Base-by-base conservation (phyloP, 768 basidiomycete genomes). In the Panus rudis region DNA sequence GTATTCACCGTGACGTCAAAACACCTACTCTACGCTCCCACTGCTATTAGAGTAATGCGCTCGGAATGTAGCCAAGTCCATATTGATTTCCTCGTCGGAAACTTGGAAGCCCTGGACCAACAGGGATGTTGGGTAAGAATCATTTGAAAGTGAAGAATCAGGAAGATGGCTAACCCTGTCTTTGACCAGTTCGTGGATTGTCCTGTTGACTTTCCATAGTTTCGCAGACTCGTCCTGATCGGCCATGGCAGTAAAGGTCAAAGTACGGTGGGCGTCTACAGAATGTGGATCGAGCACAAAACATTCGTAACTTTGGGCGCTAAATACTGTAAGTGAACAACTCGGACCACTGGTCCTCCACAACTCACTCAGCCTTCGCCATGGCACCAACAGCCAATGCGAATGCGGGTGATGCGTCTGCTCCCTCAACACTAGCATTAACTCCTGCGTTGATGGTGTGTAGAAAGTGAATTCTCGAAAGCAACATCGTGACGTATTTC, bases 151-250 rank as follows among this genome's bases (percentile, higher is more conserved):
- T 35, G 28, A 20, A 40, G 40, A 44, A 37, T 39, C 30, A 44
- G 47, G 48, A 30, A 48, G 35, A 33, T 40, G 25, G 45, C 75
- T 67, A 49, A 97, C 96, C 71, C 96, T 79, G 63, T 99, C 94
- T 62, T 82, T 79, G 50, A 93, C 90, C 41, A 99, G 81, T 66
- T 99, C 94, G 61, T 97, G 93, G 32, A 97, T 85, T 38, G 96
- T 98, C 55, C 90, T 70, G 64, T 92, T 92, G 50, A 98, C 92
- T 58, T 93, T 86, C 91, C 92, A 98, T 58, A 98, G 73, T 58
- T 81, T 82, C 46, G 92, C 85, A 48, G 82, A 77, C 63, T 90
- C 87, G 66, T 89, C 85, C 55, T 67, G 65, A 53, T 87, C 84
- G 51, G 72, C 68, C 82, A 87, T 84, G 33, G 43, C 30, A 46